phyloP scores from a whole-genome alignment of 148 eudicot species.

The Pharnaceum exiguum region DNA sequence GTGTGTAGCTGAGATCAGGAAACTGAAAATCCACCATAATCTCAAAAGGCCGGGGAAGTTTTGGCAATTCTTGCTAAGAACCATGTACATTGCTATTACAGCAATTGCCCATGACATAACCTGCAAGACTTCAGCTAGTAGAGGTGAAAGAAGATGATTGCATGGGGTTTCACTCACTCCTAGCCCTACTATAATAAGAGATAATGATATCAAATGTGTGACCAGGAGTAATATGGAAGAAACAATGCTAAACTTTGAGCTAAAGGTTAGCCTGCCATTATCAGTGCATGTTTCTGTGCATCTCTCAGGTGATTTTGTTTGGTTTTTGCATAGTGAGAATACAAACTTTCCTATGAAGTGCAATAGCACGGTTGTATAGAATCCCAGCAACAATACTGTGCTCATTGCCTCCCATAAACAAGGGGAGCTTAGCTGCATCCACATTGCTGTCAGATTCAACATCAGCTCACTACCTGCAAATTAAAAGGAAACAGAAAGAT shows the following conservation, averaged over 20 bases:
- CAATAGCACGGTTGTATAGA: constrained; percentile 42
- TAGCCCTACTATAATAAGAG: constrained; percentile 31
- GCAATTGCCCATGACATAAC: constrained; percentile 50
- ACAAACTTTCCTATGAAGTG: constrained; percentile 29
- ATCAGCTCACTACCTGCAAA: constrained; percentile 38
- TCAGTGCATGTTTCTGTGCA: constrained; percentile 26
- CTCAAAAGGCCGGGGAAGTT: constrained; percentile 58
- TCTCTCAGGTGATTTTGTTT: constrained; percentile 27
- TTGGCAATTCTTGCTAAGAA: constrained; percentile 15
- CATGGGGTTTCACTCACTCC: constrained; percentile 32
- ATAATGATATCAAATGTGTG: constrained; percentile 34
- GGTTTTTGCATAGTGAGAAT: constrained; percentile 28
- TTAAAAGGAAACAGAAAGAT: constrained; percentile 2
- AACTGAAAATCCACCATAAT: constrained; percentile 75
- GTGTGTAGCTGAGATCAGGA: constrained; percentile 46
- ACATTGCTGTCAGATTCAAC: constrained; percentile 24
- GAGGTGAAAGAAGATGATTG: constrained; percentile 23
- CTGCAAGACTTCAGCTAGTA: constrained; percentile 52
- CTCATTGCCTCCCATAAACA: constrained; percentile 68
- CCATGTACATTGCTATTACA: constrained; percentile 32
- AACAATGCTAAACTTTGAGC: constrained; percentile 38
- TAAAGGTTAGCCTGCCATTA: constrained; percentile 28
- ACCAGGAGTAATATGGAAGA: constrained; percentile 52
- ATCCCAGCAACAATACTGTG: constrained; percentile 45
- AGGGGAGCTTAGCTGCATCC: constrained; percentile 43